Conservation (phyloP, 1,139 yeast species). For the Candida albicans region DNA sequence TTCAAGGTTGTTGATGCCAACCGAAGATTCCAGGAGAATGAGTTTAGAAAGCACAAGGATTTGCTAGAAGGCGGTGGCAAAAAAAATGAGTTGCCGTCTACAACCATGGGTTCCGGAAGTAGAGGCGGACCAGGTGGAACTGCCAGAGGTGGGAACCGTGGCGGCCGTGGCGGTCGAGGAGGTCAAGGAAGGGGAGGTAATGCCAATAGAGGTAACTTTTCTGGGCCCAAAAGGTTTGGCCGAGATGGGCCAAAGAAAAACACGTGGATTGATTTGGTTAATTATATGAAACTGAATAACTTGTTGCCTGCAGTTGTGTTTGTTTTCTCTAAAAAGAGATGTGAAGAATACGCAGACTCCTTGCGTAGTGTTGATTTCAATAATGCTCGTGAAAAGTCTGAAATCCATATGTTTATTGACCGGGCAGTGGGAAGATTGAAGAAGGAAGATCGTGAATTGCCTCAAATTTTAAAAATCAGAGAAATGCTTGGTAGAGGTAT, state of each 20-base stretch:
- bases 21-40: slow-evolving; percentile 64
- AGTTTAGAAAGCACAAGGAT: slow-evolving; percentile 63
- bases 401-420: slow-evolving; percentile 89
- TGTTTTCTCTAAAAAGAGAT: slow-evolving; percentile 89
- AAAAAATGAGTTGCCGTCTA: slow-evolving; percentile 35
- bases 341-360: slow-evolving; percentile 89
- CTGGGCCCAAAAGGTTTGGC: slow-evolving; percentile 34
- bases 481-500: slow-evolving; percentile 87
- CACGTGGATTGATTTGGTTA: slow-evolving; percentile 78
- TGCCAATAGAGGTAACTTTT: slow-evolving; percentile 26
- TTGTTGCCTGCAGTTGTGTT: slow-evolving; percentile 88
- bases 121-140: slow-evolving; percentile 49
- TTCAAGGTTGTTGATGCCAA: slow-evolving; percentile 74
- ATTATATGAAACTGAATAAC: slow-evolving; percentile 61
- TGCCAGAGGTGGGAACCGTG: slow-evolving; percentile 42
- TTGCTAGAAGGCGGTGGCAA: slow-evolving; percentile 37
- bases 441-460: slow-evolving; percentile 88
- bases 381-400: slow-evolving; percentile 80
- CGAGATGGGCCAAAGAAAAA: slow-evolving; percentile 76
- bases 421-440: slow-evolving; percentile 84
- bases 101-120: slow-evolving; percentile 42
- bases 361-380: slow-evolving; percentile 76
- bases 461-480: slow-evolving; percentile 81
- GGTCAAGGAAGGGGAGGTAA: slow-evolving; percentile 21
- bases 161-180: slow-evolving; percentile 22